Evolutionary conservation across 805 yeast genomes (phyloP).

Genomic region (Ogataea angusta): DNA sequence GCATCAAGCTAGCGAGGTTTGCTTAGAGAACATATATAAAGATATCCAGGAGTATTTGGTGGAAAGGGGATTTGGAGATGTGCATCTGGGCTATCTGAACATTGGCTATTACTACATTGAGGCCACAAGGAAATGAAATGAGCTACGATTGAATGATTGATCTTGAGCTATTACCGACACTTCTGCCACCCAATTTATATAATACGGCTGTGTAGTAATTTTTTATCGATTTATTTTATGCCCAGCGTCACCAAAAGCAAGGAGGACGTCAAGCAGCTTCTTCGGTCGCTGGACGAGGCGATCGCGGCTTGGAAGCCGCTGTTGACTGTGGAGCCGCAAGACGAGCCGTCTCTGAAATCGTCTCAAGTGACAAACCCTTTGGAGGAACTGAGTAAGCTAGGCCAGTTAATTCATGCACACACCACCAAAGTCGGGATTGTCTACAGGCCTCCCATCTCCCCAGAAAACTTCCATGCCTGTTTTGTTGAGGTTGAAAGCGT

Average conservation of each 20-base stretch:
- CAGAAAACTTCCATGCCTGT: constrained; percentile 42
- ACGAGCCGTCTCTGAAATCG: constrained; percentile 7
- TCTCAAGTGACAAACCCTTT: constrained; percentile 42
- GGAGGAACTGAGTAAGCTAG: constrained; percentile 56
- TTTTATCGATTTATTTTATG: constrained; percentile 3
- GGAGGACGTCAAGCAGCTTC: constrained; percentile 17
- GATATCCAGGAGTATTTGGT: constrained; percentile 11
- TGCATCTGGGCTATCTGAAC: constrained; percentile 13
- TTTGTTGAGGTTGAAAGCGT: constrained; percentile 45
- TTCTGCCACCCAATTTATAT: not conserved
- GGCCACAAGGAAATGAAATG: not conserved
- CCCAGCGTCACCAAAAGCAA: constrained; percentile 12
- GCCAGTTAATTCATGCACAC: constrained; percentile 65
- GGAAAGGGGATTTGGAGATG: constrained; percentile 6
- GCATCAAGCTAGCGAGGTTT: not conserved
- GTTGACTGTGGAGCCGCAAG: constrained; percentile 1
- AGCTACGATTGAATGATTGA: too few relatives aligned
- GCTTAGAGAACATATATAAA: not conserved
- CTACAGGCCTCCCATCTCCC: constrained; percentile 55
- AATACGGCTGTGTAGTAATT: not conserved
- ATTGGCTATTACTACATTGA: constrained; percentile 15
- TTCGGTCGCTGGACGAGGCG: constrained; percentile 21
- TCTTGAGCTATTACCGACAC: too few relatives aligned
- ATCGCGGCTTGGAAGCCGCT: constrained; percentile 19
- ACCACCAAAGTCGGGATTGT: constrained; percentile 73